Base-by-base conservation (phyloP, 352 stramenopile genomes). In the Phytophthora sansomeana region DNA sequence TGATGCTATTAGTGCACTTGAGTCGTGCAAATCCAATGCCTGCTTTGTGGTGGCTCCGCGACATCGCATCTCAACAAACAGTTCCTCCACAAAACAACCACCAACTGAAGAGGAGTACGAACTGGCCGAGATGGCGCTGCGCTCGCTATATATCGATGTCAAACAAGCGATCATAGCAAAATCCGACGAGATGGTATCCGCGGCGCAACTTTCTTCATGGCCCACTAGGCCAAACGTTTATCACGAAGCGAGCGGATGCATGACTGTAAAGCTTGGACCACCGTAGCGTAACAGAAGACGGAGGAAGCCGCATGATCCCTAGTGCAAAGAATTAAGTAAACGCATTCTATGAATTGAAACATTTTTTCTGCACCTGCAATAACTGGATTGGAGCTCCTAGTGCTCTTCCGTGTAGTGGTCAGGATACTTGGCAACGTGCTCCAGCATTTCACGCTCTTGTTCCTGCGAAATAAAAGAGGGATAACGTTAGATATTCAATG, bases 351-450 rank as follows among this genome's bases (percentile, higher is more conserved):
- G 30, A 60, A 41, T 52, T 60, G 32, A 65, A 17, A 17, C 35
- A n/a, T 41, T 41, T 41, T 39, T 41, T 50, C 21, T 9, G 35
- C 35, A 42, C 36, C 48, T 58, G 50, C 38, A 41, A 44, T 52
- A 53, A n/a, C 6, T 38, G 16, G 8, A 30, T 38, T 59, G 33
- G 24, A 38, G 35, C 5, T 16, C 38, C 46, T 69, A 82, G 21
- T 80, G 63, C 42, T 75, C 63, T 29, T 52, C n/a, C n/a, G 80
- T 33, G 70, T 98, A 98, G 63, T 95, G 79, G 24, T 98, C 89
- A 55, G 94, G 95, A 78, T 98, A 98, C 75, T 98, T 98, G 47
- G 85, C 81, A 0, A 98, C 74, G 41, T 98, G 95, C 63, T 96
- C 85, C 29, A 91, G 43, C 74, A 98, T 92, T 43, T 97, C 85